Evolutionary conservation across 2,329 filamentous ascomycete genomes (phyloP).

Genomic region (Paecilomyces sp.): DNA sequence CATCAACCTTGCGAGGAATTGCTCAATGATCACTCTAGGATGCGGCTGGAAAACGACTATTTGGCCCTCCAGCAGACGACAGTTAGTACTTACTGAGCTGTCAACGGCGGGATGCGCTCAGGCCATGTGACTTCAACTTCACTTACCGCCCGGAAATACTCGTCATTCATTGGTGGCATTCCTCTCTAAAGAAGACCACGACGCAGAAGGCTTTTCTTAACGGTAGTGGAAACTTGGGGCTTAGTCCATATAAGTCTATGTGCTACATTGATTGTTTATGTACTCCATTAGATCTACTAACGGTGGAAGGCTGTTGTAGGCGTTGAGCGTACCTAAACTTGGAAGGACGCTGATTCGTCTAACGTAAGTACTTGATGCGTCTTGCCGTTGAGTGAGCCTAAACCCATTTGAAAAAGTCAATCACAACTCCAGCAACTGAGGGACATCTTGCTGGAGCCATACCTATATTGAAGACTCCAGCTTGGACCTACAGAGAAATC

Average conservation of each 20-base stretch:
- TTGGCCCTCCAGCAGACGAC: background rate
- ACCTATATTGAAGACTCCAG: background rate
- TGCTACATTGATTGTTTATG: background rate
- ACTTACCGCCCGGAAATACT: slow-evolving; percentile 16
- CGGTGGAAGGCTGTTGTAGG: background rate
- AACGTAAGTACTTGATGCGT: background rate
- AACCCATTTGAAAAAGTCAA: background rate
- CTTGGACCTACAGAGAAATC: slow-evolving; percentile 1
- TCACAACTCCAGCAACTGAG: background rate
- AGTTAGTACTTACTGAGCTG: background rate
- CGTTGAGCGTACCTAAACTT: background rate
- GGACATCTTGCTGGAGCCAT: background rate
- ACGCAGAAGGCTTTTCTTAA: background rate
- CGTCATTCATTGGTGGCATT: background rate
- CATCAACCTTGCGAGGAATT: background rate
- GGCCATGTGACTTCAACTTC: slow-evolving; percentile 21
- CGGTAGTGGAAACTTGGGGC: background rate
- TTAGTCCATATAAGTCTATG: background rate
- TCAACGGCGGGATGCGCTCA: slow-evolving; percentile 2
- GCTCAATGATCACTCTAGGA: background rate
- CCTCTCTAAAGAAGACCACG: background rate
- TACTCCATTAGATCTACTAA: background rate
- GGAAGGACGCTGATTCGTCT: background rate
- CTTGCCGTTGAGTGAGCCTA: background rate
- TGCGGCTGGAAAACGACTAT: background rate